Conservation (phyloP, 768 basidiomycete species). For the Tylopilus subfusipes region DNA sequence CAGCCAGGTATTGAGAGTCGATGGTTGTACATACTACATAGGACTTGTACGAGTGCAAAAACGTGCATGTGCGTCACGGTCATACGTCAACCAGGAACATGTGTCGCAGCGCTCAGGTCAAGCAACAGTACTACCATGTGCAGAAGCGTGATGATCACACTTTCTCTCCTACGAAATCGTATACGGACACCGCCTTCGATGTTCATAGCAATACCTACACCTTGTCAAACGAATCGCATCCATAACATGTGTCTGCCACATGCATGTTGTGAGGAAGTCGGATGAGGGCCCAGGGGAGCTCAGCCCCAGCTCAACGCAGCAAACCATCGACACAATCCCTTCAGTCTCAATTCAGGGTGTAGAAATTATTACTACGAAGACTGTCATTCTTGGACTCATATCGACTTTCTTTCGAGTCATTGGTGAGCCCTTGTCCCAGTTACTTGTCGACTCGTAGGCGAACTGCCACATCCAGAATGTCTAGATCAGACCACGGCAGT, state of each 20-base stretch:
- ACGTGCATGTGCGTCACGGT: neutral
- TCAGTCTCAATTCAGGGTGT: neutral
- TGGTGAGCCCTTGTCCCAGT: slow-evolving; percentile 8
- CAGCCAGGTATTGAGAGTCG: slow-evolving; percentile 16
- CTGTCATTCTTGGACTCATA: neutral
- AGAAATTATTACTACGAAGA: neutral
- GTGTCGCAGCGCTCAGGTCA: no score
- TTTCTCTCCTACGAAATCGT: neutral
- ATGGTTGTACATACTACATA: neutral
- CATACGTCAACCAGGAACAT: no score
- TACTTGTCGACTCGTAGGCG: neutral
- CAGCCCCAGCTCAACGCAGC: slow-evolving; percentile 1
- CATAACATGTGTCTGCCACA: slow-evolving; percentile 22
- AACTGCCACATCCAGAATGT: slow-evolving; percentile 15
- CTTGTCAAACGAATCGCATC: neutral
- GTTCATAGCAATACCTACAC: neutral
- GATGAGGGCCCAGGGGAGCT: neutral
- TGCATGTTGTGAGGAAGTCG: slow-evolving; percentile 8
- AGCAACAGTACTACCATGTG: no score
- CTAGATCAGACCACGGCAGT: slow-evolving; percentile 11
- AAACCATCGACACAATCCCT: neutral
- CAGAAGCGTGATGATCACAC: no score
- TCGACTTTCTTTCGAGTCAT: neutral
- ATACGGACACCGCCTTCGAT: neutral
- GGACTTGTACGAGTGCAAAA: neutral